phyloP scores from a whole-genome alignment of 2,329 filamentous ascomycete species.

The Aspergillus pseudoviridinutans region DNA sequence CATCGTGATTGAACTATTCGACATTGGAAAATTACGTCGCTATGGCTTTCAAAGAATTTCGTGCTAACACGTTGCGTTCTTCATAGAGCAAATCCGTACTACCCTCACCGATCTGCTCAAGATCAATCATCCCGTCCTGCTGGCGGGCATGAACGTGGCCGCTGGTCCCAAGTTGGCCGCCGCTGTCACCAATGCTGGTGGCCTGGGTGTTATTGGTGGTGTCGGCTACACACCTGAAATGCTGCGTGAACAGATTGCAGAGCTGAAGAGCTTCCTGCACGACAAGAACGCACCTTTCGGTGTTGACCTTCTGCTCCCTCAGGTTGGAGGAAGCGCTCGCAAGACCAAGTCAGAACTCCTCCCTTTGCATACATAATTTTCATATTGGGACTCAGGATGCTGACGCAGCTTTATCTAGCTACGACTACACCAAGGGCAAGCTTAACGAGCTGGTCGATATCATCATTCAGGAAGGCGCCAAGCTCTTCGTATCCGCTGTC shows the following conservation, averaged over 20 bases:
- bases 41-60: conserved; percentile 1
- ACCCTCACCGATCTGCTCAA: conserved; percentile 91
- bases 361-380: not conserved
- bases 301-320: conserved; percentile 67
- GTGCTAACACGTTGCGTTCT: conserved; percentile 16
- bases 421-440: conserved; percentile 99
- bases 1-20: conserved; percentile 16
- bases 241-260: conserved; percentile 89
- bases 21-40: conserved; percentile 2
- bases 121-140: conserved; percentile 93
- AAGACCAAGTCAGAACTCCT: conserved; percentile 72
- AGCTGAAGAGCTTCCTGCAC: conserved; percentile 64
- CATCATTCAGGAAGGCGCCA: conserved; percentile 86
- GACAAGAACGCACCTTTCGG: conserved; percentile 22
- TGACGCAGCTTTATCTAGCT: conserved; percentile 53
- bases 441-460: conserved; percentile 85
- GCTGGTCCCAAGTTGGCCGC: conserved; percentile 94
- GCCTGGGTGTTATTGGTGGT: conserved; percentile 93
- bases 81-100: conserved; percentile 79
- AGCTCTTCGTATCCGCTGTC: conserved; percentile 94
- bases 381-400: not conserved
- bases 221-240: conserved; percentile 91
- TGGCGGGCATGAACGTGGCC: conserved; percentile 99
- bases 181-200: conserved; percentile 94
- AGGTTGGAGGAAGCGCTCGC: conserved; percentile 88